These are phyloP conservation scores for Cryphonectria parasitica DNA, from an alignment of 2,329 filamentous ascomycete genomes.

Conservation along the genomic window DNA sequence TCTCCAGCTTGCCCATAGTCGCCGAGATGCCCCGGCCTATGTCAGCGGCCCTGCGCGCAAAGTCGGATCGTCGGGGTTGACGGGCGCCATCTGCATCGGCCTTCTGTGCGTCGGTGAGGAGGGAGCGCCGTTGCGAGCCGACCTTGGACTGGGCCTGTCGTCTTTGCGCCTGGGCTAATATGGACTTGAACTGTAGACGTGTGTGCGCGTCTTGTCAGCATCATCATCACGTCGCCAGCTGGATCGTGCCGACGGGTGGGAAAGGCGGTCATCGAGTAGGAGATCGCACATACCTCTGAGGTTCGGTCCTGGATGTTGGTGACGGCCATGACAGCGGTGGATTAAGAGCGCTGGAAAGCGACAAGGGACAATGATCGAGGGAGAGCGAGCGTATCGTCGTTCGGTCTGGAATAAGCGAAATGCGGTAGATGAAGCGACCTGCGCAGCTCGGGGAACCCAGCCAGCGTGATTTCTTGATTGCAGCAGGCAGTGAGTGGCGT, in stretches of 20 bases:
- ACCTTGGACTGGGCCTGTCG: conserved; percentile 76
- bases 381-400: background rate
- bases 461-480: background rate
- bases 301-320: conserved; percentile 95
- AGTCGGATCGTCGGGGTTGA: conserved; percentile 75
- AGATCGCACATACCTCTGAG: conserved; percentile 55
- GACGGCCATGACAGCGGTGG: conserved; percentile 57
- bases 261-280: background rate
- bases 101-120: conserved; percentile 76
- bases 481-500: background rate
- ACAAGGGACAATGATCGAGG: background rate
- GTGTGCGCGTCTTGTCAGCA: conserved; percentile 1
- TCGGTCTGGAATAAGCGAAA: conserved; percentile 5
- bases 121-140: conserved; percentile 77
- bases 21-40: conserved; percentile 89
- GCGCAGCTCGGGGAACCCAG: conserved; percentile 18
- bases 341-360: background rate
- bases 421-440: conserved; percentile 23
- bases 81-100: conserved; percentile 56
- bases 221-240: background rate
- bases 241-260: background rate
- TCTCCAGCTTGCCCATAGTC: conserved; percentile 94
- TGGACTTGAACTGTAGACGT: conserved; percentile 71
- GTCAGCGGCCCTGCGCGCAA: conserved; percentile 87
- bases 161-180: conserved; percentile 83